Percentiles rank a stretch among this genome's conserved stretches.
These are phyloP conservation scores for Solanum tarapatanum DNA, from an alignment of 257 asterid genomes.

Conservation along the genomic window DNA sequence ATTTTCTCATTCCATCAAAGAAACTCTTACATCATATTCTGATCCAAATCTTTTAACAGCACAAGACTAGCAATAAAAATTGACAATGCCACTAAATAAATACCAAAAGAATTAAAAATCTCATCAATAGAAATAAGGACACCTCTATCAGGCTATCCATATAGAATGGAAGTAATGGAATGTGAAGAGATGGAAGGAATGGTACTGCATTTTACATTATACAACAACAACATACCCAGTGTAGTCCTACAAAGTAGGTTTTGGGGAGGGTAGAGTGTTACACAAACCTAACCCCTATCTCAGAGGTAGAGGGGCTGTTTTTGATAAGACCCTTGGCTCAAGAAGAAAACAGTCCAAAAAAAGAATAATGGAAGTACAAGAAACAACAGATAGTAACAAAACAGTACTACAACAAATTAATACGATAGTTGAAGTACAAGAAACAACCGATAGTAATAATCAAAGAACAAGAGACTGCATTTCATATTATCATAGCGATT, in stretches of 20 bases:
- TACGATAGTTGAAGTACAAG: background rate
- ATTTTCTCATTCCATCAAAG: background rate
- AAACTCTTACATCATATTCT: background rate
- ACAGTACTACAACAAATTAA: background rate
- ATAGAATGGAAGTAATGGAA: background rate
- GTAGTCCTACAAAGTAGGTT: background rate
- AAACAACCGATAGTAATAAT: background rate
- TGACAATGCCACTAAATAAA: background rate
- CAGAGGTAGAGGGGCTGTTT: background rate
- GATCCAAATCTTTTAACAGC: background rate
- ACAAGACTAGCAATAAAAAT: background rate
- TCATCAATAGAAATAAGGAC: background rate
- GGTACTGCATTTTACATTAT: background rate
- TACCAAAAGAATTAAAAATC: background rate
- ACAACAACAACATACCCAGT: background rate
- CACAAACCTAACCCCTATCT: background rate
- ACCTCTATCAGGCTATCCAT: background rate
- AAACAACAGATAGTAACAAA: background rate
- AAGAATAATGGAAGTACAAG: background rate
- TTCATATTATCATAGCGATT: background rate
- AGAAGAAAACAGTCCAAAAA: background rate
- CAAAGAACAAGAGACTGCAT: background rate
- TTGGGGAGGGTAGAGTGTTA: background rate
- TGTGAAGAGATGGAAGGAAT: background rate
- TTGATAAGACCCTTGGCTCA: background rate